These are phyloP conservation scores for Trichothecium roseum DNA, from an alignment of 2,329 filamentous ascomycete genomes.

Conservation along the genomic window DNA sequence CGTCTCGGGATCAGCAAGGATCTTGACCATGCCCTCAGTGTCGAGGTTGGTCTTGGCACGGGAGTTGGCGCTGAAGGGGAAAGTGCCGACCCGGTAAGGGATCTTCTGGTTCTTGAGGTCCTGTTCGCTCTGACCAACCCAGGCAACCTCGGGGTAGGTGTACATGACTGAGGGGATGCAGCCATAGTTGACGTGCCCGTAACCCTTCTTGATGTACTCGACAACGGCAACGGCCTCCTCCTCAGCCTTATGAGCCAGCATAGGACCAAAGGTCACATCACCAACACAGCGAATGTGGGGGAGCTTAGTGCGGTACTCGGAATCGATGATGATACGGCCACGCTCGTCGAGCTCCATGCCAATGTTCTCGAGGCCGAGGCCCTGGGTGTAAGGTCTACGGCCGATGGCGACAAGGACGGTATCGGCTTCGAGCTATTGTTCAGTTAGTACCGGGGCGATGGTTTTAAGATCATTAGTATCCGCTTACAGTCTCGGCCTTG, in stretches of 20 bases:
- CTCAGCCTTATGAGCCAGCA: constrained; percentile 99
- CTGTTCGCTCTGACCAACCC: constrained; percentile 96
- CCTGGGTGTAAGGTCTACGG: constrained; percentile 85
- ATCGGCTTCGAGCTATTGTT: constrained; percentile 75
- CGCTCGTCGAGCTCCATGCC: constrained; percentile 86
- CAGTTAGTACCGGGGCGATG: no score
- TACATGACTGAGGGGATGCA: constrained; percentile 99
- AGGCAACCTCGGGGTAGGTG: constrained; percentile 95
- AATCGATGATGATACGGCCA: constrained; percentile 92
- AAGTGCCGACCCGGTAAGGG: constrained; percentile 86
- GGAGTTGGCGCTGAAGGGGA: constrained; percentile 97
- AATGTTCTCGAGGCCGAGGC: constrained; percentile 87
- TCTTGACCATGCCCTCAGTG: constrained; percentile 92
- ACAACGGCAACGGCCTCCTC: constrained; percentile 92
- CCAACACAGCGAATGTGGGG: constrained; percentile 95
- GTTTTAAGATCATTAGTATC: background rate
- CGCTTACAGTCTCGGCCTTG: constrained; percentile 76
- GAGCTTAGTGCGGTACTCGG: constrained; percentile 96
- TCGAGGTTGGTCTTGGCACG: constrained; percentile 98
- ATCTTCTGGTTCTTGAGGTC: constrained; percentile 84
- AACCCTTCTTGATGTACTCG: constrained; percentile 96
- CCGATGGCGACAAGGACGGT: constrained; percentile 96
- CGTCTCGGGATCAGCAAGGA: constrained; percentile 91
- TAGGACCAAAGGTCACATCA: constrained; percentile 93
- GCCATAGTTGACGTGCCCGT: constrained; percentile 98